Percentiles rank a stretch among this genome's conserved stretches.
These are phyloP conservation scores for Abelmoschus esculentus DNA, from an alignment of 345 rosid species.

Conservation along the genomic window DNA sequence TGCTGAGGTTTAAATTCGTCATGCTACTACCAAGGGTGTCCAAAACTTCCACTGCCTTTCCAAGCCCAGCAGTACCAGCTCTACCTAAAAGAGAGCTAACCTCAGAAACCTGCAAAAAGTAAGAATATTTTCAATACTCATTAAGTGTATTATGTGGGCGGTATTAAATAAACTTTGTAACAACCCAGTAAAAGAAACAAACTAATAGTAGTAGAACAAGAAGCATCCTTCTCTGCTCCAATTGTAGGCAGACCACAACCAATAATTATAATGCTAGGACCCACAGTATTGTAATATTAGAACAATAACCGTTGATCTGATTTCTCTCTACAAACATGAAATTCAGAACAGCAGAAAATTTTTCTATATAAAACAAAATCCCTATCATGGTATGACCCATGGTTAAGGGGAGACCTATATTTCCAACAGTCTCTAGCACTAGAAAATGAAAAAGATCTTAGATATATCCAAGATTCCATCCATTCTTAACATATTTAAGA, in stretches of 20 bases:
- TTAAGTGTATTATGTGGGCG: not conserved
- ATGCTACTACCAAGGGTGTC: constrained; percentile 94
- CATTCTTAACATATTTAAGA: too few species aligned
- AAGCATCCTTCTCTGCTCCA: not conserved
- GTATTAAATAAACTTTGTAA: not conserved
- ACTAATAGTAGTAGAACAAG: not conserved
- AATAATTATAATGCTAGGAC: not conserved
- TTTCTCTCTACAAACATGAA: not conserved
- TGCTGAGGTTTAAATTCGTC: constrained; percentile 57
- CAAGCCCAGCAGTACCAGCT: constrained; percentile 83
- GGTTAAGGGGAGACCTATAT: not conserved
- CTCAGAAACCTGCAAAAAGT: constrained; percentile 68
- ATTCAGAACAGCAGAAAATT: not conserved
- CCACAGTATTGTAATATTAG: not conserved
- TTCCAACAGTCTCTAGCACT: not conserved
- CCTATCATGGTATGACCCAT: not conserved
- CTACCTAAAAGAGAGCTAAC: constrained; percentile 74
- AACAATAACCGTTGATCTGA: not conserved
- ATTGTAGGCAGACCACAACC: not conserved
- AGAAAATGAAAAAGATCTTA: too few species aligned
- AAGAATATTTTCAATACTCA: not conserved
- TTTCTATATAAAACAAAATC: not conserved
- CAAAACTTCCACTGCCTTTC: constrained; percentile 85
- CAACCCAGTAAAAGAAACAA: not conserved
- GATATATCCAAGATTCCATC: too few species aligned